Base-by-base conservation (phyloP, 192 early-diverging fungal species). In the Irineochytrium annulatum region DNA sequence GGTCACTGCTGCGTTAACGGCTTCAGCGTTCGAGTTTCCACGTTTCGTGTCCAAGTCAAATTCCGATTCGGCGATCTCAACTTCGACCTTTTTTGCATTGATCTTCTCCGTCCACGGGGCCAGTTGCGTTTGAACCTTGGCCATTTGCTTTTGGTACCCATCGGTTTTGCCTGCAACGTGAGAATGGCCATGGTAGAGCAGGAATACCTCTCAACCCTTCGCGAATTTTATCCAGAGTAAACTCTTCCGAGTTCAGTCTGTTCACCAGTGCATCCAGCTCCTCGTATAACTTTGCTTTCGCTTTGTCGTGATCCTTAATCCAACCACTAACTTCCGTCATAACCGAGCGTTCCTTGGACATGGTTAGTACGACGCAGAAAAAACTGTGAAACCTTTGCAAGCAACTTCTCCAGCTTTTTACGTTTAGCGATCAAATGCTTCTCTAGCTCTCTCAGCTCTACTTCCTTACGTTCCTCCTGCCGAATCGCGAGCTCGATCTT, bases 61-160 rank as follows among this genome's bases (percentile, higher is more conserved):
- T 70, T 98, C 96, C 0, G 94, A 88, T 65, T 82, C 70, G 13
- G 83, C 79, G 57, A 95, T 78, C 54, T 95, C 86, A n/a, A 93
- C 72, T 43, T 75, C 62, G 28, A 86, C 80, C 66, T 89, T 82
- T 52, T 84, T 84, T 28, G 60, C 82, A 46, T 86, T 86, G 62
- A 93, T 84, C 68, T 86, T 88, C 58, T 94, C 91, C 39, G 76
- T 77, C 90, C 89, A 94, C 1, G 95, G 97, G 3, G 84, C 86
- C 19, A 97, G 72, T 57, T 91, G 83, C 26, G 80, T 81, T 68
- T 99, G 91, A 59, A 91, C 82, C 48, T 87, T 75, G 63, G 91
- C 91, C 20, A 99, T 93, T 41, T 91, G 69, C 27, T 74, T 67
- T 39, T 91, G 84, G 61, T 89, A 87, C n/a, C 55, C 77, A 32